These are phyloP conservation scores for Leishmania braziliensis DNA, from an alignment of 208 protist species.

Conservation along the genomic window DNA sequence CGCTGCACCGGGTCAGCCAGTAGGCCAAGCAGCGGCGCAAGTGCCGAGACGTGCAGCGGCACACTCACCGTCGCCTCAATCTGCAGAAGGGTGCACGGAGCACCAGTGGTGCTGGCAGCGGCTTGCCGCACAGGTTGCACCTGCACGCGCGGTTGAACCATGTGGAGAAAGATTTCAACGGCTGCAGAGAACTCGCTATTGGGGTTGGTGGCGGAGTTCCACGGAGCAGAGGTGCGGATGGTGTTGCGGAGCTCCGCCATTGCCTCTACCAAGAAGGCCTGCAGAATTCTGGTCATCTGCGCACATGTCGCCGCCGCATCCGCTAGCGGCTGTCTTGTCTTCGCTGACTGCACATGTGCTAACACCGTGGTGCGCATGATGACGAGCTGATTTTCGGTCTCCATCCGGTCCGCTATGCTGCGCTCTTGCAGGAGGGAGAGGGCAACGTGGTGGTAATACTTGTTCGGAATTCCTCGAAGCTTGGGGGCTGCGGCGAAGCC, in stretches of 20 bases:
- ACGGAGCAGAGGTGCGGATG: conserved; percentile 36
- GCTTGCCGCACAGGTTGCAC: conserved; percentile 23
- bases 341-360: conserved; percentile 21
- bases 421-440: conserved; percentile 33
- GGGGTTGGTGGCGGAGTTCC: conserved; percentile 25
- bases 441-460: conserved; percentile 35
- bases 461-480: conserved; percentile 37
- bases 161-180: conserved; percentile 54
- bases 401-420: conserved; percentile 32
- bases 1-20: conserved; percentile 34
- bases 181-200: conserved; percentile 46
- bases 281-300: conserved; percentile 24
- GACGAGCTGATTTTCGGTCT: conserved; percentile 37
- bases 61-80: conserved; percentile 33
- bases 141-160: conserved; percentile 30
- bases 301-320: conserved; percentile 27
- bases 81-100: conserved; percentile 23
- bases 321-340: conserved; percentile 16
- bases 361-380: conserved; percentile 38
- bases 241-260: conserved; percentile 26
- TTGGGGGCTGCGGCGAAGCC: conserved; percentile 46
- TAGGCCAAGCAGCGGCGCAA: conserved; percentile 44
- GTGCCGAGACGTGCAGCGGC: conserved; percentile 41
- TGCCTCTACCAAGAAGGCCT: conserved; percentile 17
- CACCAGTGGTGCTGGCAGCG: conserved; percentile 1